Percentiles rank a stretch among this genome's conserved stretches.
Evolutionary conservation across 176 grass and related monocot species (phyloP).

Genomic region (Alloteropsis semialata): DNA sequence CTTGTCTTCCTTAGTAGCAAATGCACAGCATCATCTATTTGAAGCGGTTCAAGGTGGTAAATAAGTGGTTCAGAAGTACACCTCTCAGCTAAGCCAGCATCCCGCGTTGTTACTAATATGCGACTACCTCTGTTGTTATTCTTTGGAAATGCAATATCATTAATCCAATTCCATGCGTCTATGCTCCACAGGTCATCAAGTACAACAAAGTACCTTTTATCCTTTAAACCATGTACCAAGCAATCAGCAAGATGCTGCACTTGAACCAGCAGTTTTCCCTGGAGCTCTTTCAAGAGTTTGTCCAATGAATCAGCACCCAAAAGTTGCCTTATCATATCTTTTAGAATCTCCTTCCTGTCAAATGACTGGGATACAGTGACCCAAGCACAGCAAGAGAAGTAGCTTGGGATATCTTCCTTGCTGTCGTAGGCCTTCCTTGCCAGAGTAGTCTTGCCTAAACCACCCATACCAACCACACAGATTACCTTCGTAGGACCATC

Average conservation of each 20-base stretch:
- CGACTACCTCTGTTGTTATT: background rate
- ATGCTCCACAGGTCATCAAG: slow-evolving; percentile 38
- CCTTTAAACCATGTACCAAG: background rate
- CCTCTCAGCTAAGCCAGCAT: background rate
- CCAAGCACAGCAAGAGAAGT: slow-evolving; percentile 34
- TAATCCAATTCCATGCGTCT: slow-evolving; percentile 17
- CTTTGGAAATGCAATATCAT: slow-evolving; percentile 10
- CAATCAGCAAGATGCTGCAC: background rate
- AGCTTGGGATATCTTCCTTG: background rate
- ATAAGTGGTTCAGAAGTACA: slow-evolving; percentile 9
- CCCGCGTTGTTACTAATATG: slow-evolving; percentile 22
- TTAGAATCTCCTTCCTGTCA: slow-evolving; percentile 16
- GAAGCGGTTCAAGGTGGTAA: slow-evolving; percentile 13
- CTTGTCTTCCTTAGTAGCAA: slow-evolving; percentile 20
- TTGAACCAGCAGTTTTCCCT: background rate
- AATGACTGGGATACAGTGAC: slow-evolving; percentile 33
- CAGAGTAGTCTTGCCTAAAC: slow-evolving; percentile 42
- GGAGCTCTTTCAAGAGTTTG: background rate
- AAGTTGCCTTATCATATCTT: slow-evolving; percentile 16
- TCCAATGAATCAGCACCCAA: background rate
- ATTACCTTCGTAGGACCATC: slow-evolving; percentile 3
- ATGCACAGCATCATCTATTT: background rate
- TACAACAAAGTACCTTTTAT: slow-evolving; percentile 29
- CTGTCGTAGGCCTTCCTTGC: slow-evolving; percentile 26
- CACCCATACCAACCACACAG: slow-evolving; percentile 43